Percentiles rank a stretch among this genome's conserved stretches.
Evolutionary conservation across 2,329 filamentous ascomycete genomes (phyloP).

Genomic region (Herpotrichia juniperi): DNA sequence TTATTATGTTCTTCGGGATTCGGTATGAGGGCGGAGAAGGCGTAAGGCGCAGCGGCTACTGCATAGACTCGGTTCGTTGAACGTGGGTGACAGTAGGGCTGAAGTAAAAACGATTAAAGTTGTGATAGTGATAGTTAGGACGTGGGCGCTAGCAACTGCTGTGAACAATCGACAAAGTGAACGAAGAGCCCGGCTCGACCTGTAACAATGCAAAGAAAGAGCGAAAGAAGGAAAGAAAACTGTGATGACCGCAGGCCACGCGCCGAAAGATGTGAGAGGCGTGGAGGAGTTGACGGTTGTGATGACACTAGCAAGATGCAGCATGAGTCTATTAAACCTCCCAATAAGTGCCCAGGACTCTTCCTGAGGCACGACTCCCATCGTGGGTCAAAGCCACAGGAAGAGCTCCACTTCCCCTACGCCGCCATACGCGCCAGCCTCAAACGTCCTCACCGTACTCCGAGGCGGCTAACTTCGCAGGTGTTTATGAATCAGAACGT

Average conservation of each 20-base stretch:
- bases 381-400: conserved; percentile 29
- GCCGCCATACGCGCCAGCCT: conserved; percentile 41
- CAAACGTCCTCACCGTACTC: conserved; percentile 39
- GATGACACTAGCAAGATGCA: conserved; percentile 30
- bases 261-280: conserved; percentile 14
- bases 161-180: conserved; percentile 15
- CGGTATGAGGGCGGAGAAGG: conserved; percentile 17
- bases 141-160: conserved; percentile 18
- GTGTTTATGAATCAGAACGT: conserved; percentile 31
- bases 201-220: conserved; percentile 8
- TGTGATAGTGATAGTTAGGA: neutral
- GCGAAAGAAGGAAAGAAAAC: conserved; percentile 12
- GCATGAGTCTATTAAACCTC: conserved; percentile 37
- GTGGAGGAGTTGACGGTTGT: conserved; percentile 22
- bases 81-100: conserved; percentile 14
- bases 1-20: conserved; percentile 32
- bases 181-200: conserved; percentile 41
- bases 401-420: conserved; percentile 24
- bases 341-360: no score
- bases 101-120: conserved; percentile 16
- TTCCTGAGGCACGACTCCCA: conserved; percentile 17
- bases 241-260: conserved; percentile 30
- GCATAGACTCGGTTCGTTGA: conserved; percentile 29
- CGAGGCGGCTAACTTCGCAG: conserved; percentile 38
- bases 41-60: conserved; percentile 31